Conservation (phyloP, 495 filamentous ascomycete genomes). For the Daldinia caldariorum region DNA sequence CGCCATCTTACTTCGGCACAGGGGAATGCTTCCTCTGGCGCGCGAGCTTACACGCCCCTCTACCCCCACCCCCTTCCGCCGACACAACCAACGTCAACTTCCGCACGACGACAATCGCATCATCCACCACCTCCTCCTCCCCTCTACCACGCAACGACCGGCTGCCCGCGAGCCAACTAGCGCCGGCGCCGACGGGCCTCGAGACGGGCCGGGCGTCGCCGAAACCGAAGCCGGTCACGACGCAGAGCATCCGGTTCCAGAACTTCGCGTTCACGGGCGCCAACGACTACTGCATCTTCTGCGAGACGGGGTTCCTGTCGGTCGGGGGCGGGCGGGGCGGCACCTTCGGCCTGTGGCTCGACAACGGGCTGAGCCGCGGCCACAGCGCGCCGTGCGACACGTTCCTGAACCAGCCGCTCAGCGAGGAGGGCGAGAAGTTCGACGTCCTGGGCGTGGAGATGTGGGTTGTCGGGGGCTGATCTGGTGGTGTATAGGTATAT, state of each 20-base stretch:
- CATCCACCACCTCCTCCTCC: slow-evolving; percentile 27
- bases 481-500: too few species aligned
- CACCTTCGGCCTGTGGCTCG: slow-evolving; percentile 91
- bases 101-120: slow-evolving; percentile 73
- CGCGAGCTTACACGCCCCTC: slow-evolving; percentile 67
- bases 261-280: slow-evolving; percentile 95
- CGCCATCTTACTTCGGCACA: slow-evolving; percentile 89
- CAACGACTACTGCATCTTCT: slow-evolving; percentile 95
- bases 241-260: slow-evolving; percentile 82
- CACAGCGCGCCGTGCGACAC: slow-evolving; percentile 84
- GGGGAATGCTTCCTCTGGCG: slow-evolving; percentile 99
- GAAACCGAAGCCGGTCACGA: background rate
- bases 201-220: slow-evolving; percentile 15
- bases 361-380: slow-evolving; percentile 86
- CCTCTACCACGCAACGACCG: slow-evolving; percentile 44
- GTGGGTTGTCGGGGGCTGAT: slow-evolving; percentile 75
- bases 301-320: slow-evolving; percentile 84
- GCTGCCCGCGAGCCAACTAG: slow-evolving; percentile 36
- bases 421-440: slow-evolving; percentile 92
- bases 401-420: slow-evolving; percentile 95
- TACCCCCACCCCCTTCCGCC: slow-evolving; percentile 78
- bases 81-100: slow-evolving; percentile 73
- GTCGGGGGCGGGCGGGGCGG: slow-evolving; percentile 88
- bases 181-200: slow-evolving; percentile 30
- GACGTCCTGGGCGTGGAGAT: slow-evolving; percentile 91